Evolutionary conservation across 2,329 filamentous ascomycete species (phyloP), one percentile per base, ranked within the genome.

Genomic region (Leptographium flavum): DNA sequence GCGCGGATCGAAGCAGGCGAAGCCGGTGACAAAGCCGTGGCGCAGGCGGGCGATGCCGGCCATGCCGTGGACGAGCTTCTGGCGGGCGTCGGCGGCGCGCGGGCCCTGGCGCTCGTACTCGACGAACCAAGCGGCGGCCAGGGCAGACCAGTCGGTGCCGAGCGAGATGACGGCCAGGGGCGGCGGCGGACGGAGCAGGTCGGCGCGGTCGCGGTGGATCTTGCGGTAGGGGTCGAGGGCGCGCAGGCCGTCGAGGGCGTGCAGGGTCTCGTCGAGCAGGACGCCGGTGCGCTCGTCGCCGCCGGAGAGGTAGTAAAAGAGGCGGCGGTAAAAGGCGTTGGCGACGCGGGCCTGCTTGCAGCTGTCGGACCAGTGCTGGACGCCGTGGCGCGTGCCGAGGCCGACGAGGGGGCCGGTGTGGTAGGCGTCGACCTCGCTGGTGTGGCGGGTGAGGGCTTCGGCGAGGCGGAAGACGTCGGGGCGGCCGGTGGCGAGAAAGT

Each of bases 341-440:
- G 76, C 74, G 19, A 81, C 75, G 17, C 76, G 71, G 0, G 70
- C 71, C 56, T 81, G 76, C 54, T 81, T 80, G 0, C 70, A 67
- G 44, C 71, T 76, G 52, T 81, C 76, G 15, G 66, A 57, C 60
- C 66, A 81, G 50, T 81, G 76, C 55, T 78, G 74, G 0, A 81
- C 71, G 2, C 76, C 75, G 48, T 81, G 76, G 4, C 76, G 65
- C 0, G 76, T 79, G 1, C 76, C 76, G 2, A 81, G 65, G 0
- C 75, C 76, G 46, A 71, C 75, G 57, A 66, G 76, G 9, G 64
- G 57, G 1, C 76, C 76, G 0, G 71, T 54, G 50, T 81, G 76
- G 51, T 81, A 80, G 0, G 74, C 69, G 49, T 81, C 76, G 0
- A 79, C 75, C 45, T 81, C 76, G 1, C 71, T 68, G 0, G 73